Evolutionary conservation across 371 early-diverging fungal species (phyloP).

Genomic region (Syncephalastrum sp.): DNA sequence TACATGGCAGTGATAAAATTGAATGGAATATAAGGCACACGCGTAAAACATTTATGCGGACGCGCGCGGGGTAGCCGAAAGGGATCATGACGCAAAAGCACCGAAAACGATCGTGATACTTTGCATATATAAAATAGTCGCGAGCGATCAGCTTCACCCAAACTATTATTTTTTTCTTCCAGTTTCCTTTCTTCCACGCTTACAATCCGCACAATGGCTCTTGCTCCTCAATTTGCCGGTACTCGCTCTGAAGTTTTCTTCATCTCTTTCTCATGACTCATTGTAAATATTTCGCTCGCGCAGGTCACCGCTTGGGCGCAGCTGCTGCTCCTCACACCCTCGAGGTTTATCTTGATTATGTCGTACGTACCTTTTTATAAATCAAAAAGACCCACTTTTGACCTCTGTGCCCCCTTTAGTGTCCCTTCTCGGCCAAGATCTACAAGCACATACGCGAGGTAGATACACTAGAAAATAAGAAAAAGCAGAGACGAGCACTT

Average conservation of each 20-base stretch:
- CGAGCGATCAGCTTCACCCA: not conserved
- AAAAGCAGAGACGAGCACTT: no score
- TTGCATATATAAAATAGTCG: no score
- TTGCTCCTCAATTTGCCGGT: conserved; percentile 48
- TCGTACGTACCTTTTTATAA: conserved; percentile 27
- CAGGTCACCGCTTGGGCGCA: conserved; percentile 60
- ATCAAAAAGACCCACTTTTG: no score
- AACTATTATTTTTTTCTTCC: conserved; percentile 2
- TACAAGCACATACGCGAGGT: conserved; percentile 55
- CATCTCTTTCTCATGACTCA: not conserved
- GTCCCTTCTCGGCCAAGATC: conserved; percentile 63
- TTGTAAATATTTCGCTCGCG: not conserved
- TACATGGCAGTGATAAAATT: no score
- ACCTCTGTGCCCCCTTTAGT: conserved; percentile 25
- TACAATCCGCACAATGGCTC: conserved; percentile 34
- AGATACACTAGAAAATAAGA: not conserved
- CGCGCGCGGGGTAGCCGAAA: no score
- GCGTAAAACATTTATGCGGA: no score
- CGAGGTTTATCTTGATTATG: conserved; percentile 69
- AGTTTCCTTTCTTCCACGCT: not conserved
- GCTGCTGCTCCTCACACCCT: conserved; percentile 52
- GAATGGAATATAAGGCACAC: no score
- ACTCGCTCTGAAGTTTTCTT: not conserved
- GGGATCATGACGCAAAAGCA: no score
- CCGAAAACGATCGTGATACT: no score